A percentile compares a stretch with the other conserved stretches of the same genome.
These are phyloP conservation scores for Trifolium fragiferum DNA, from an alignment of 306 rosid species.

Conservation along the genomic window DNA sequence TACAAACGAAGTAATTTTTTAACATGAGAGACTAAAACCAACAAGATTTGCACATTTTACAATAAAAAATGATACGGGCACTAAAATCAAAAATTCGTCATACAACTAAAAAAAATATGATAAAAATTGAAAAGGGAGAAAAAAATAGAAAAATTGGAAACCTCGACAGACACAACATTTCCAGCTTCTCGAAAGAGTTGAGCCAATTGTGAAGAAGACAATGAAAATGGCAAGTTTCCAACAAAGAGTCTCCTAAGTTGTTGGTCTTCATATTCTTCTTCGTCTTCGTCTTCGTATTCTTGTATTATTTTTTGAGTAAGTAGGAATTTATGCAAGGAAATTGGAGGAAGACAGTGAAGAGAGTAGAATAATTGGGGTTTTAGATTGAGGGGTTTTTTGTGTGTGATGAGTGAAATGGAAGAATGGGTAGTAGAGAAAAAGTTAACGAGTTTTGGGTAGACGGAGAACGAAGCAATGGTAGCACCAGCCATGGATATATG, in stretches of 20 bases:
- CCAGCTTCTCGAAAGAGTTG: conserved; percentile 66
- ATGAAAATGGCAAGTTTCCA: conserved; percentile 71
- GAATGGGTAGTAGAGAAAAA: conserved; percentile 45
- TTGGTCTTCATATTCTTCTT: conserved; percentile 23
- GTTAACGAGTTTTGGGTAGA: conserved; percentile 48
- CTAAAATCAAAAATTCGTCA: too few species aligned
- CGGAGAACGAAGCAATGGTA: conserved; percentile 49
- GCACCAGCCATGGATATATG: conserved; percentile 52
- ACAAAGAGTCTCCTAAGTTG: conserved; percentile 67
- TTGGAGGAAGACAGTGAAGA: conserved; percentile 33
- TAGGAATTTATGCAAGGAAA: conserved; percentile 50
- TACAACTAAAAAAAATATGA: neutral
- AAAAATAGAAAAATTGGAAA: conserved; percentile 35
- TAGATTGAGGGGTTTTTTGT: conserved; percentile 48
- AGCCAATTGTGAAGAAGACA: conserved; percentile 65
- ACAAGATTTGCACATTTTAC: too few species aligned
- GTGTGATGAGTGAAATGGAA: conserved; percentile 35
- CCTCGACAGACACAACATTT: conserved; percentile 66
- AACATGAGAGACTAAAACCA: too few species aligned
- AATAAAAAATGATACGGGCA: too few species aligned
- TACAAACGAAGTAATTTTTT: too few species aligned
- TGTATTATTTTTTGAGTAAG: neutral
- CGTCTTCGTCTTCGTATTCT: conserved; percentile 1
- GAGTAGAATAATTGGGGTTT: conserved; percentile 32
- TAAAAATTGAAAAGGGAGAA: neutral